Evolutionary conservation across 2,329 filamentous ascomycete genomes (phyloP).

Genomic region (Cadophora luteo-olivacea): DNA sequence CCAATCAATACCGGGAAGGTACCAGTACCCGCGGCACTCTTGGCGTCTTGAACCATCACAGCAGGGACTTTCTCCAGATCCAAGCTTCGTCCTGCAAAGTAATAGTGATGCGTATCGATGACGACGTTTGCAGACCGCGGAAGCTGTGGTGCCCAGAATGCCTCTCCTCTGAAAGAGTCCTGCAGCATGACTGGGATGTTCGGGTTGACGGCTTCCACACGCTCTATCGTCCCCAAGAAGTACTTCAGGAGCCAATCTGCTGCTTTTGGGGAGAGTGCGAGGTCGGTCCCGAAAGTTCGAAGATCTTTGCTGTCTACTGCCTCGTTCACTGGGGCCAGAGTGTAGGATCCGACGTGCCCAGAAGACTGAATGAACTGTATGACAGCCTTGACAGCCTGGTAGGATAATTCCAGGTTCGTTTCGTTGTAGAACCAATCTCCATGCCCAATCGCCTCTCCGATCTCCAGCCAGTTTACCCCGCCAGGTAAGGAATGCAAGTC

Average conservation of each 20-base stretch:
- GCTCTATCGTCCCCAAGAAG: background rate
- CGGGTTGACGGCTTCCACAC: background rate
- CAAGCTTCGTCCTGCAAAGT: background rate
- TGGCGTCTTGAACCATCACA: conserved; percentile 2
- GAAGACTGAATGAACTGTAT: conserved; percentile 12
- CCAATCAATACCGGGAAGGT: conserved; percentile 8
- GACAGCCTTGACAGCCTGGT: conserved; percentile 1
- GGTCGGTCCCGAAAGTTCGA: conserved; percentile 6
- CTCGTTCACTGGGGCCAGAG: conserved; percentile 8
- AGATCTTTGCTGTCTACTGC: conserved; percentile 8
- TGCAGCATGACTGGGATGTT: conserved; percentile 9
- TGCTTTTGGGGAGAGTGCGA: conserved; percentile 9
- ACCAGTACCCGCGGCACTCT: background rate
- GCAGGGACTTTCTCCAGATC: background rate
- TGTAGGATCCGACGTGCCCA: background rate
- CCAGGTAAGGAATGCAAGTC: conserved; percentile 7
- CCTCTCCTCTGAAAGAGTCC: conserved; percentile 9
- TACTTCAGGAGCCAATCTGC: conserved; percentile 13
- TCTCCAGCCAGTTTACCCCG: conserved; percentile 9
- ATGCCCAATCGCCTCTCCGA: conserved; percentile 11
- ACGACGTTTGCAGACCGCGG: background rate
- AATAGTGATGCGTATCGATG: conserved; percentile 15
- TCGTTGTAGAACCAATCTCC: conserved; percentile 10
- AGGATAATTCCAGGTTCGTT: conserved; percentile 8
- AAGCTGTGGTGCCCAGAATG: background rate